These are phyloP conservation scores for Eucalyptus sp. DNA, from an alignment of 345 rosid species.

Conservation along the genomic window DNA sequence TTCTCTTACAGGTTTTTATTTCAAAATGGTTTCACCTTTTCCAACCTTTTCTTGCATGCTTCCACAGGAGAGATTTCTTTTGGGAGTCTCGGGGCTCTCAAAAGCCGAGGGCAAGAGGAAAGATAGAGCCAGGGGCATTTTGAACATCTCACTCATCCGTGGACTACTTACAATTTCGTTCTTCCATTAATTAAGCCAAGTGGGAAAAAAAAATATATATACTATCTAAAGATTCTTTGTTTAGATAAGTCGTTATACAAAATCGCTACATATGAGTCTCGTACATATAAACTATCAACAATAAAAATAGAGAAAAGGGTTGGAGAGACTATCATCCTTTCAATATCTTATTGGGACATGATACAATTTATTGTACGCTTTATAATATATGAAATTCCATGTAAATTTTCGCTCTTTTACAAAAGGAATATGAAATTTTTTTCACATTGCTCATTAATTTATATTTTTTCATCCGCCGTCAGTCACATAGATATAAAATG, in stretches of 20 bases:
- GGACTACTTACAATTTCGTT: not conserved
- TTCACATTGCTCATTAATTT: not conserved
- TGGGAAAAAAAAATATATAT: not conserved
- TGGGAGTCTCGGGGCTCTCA: constrained; percentile 14
- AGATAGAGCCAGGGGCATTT: not conserved
- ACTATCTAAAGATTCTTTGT: not conserved
- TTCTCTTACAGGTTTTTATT: constrained; percentile 6
- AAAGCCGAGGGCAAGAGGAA: constrained; percentile 2
- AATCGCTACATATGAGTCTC: not conserved
- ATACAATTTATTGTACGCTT: not conserved
- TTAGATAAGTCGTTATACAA: not conserved
- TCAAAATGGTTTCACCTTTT: constrained; percentile 16
- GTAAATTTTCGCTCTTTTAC: not conserved
- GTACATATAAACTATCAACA: not conserved
- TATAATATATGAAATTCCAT: not conserved
- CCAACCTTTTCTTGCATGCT: constrained; percentile 25
- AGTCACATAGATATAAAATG: not conserved
- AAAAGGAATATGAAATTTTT: not conserved
- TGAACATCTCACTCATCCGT: not conserved
- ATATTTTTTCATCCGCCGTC: rapidly evolving
- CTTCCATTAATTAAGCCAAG: not conserved
- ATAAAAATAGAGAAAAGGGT: not conserved
- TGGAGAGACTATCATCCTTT: not conserved
- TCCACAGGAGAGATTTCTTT: constrained; percentile 5
- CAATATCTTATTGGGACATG: rapidly evolving